Conservation (phyloP, 2,329 filamentous ascomycete species). For the Trichoderma atrobrunneum region DNA sequence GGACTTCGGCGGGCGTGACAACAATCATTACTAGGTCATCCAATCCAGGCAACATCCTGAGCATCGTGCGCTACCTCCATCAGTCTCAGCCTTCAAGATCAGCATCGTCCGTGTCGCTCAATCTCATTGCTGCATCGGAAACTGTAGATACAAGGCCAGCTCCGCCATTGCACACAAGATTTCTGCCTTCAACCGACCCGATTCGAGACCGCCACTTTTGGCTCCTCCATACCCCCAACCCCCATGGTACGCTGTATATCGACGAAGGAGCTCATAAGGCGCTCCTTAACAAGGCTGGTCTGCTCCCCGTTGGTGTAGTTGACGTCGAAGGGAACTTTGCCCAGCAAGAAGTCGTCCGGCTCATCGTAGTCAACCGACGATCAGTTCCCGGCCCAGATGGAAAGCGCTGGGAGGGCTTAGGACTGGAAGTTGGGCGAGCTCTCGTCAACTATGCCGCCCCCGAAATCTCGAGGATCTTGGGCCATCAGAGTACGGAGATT, state of each 20-base stretch:
- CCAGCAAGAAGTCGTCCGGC: slow-evolving; percentile 85
- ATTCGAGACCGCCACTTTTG: slow-evolving; percentile 96
- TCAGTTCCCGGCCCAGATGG: slow-evolving; percentile 40
- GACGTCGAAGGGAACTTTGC: slow-evolving; percentile 85
- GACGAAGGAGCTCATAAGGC: slow-evolving; percentile 85
- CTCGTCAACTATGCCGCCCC: slow-evolving; percentile 88
- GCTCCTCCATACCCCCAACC: slow-evolving; percentile 87
- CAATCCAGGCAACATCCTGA: slow-evolving; percentile 86
- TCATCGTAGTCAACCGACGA: slow-evolving; percentile 72
- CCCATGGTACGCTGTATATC: slow-evolving; percentile 89
- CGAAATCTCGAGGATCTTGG: slow-evolving; percentile 83
- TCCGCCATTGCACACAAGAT: slow-evolving; percentile 77
- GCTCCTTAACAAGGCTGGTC: slow-evolving; percentile 76
- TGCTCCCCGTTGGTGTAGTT: slow-evolving; percentile 87
- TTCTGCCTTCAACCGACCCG: slow-evolving; percentile 78
- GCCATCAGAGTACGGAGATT: slow-evolving; percentile 79
- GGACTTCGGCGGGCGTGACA: slow-evolving; percentile 90
- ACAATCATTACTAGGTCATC: slow-evolving; percentile 93
- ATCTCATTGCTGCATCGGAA: slow-evolving; percentile 31
- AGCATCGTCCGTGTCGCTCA: slow-evolving; percentile 38
- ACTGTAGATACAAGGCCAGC: slow-evolving; percentile 28
- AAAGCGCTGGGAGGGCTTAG: slow-evolving; percentile 49
- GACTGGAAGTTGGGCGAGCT: slow-evolving; percentile 78
- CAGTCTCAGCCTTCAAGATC: slow-evolving; percentile 16
- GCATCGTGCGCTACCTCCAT: slow-evolving; percentile 71